Evolutionary conservation across 2,329 filamentous ascomycete species (phyloP), one percentile per base, ranked within the genome.

Genomic region (Fusarium goolgardi): DNA sequence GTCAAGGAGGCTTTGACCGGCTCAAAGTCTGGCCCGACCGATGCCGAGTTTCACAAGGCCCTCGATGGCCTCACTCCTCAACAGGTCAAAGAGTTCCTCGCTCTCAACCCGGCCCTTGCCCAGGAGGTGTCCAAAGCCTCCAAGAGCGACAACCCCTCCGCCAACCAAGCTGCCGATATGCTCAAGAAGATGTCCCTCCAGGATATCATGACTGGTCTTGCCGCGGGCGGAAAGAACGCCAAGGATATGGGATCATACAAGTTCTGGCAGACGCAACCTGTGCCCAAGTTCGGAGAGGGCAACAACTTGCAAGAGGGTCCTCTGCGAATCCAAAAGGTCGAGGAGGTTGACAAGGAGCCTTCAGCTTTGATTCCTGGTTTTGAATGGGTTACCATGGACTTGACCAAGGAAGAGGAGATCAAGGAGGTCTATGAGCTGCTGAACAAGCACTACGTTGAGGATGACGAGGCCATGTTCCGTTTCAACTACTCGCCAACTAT

Each of bases 181-280:
- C 81, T 91, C 65, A 87, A 87, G 79, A 86, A 86, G 71, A 82
- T 93, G 76, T 90, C 85, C 68, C 81, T 92, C 56, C 86, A 89
- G 75, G 90, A 93, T 67, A 87, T 92, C 75, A 87, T 93, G 85
- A 92, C 91, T 2, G 90, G 91, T 0, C 79, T 92, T 74, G 91
- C 94, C 18, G 84, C 92, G 10, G 89, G 88, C 65, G 92, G 91
- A 57, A 96, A 96, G 85, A 97, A 97, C 75, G 90, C 89, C 73
- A 97, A 97, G 83, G 94, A 97, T 76, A 97, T 97, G 93, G 94
- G 91, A 9, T 92, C 90, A 60, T 97, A 98, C 85, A 97, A 97
- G 81, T 99, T 99, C 83, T 99, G 96, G 96, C 90, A 93, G 79
- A 99, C 96, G 46, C 96, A 99, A 79, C 96, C 96, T 1, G 96